These are phyloP conservation scores for Chenopodium album DNA, from an alignment of 148 eudicot species.

Conservation along the genomic window DNA sequence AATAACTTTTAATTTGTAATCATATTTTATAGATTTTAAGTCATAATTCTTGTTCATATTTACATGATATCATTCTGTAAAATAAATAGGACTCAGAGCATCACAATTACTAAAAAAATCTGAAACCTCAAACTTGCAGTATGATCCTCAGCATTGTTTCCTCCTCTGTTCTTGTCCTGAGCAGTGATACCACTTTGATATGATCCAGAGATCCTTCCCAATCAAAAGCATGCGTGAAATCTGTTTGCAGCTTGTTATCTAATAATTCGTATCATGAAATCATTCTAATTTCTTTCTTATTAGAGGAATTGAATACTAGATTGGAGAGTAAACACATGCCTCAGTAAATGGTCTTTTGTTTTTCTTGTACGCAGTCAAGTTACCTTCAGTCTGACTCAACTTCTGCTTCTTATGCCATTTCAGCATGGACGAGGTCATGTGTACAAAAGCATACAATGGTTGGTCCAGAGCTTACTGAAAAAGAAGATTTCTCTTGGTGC, in stretches of 20 bases:
- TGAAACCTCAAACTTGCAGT: neutral
- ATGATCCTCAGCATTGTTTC: neutral
- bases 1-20: no score
- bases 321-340: neutral
- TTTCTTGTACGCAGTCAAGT: neutral
- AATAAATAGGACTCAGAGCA: neutral
- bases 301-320: neutral
- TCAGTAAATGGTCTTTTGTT: neutral
- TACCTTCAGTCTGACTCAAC: constrained; percentile 1
- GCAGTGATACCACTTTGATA: neutral
- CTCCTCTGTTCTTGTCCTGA: neutral
- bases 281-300: neutral
- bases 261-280: neutral
- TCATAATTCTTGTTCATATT: neutral
- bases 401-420: constrained; percentile 23
- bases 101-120: neutral
- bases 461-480: constrained; percentile 55
- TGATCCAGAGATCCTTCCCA: neutral
- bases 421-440: constrained; percentile 83
- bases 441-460: constrained; percentile 63
- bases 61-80: neutral
- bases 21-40: neutral
- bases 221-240: neutral
- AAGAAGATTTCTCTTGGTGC: constrained; percentile 48
- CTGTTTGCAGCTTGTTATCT: neutral